Percentiles rank a stretch among this genome's conserved stretches.
Conservation (phyloP, 106 monocot genomes). For the Amphibolis antarctica region DNA sequence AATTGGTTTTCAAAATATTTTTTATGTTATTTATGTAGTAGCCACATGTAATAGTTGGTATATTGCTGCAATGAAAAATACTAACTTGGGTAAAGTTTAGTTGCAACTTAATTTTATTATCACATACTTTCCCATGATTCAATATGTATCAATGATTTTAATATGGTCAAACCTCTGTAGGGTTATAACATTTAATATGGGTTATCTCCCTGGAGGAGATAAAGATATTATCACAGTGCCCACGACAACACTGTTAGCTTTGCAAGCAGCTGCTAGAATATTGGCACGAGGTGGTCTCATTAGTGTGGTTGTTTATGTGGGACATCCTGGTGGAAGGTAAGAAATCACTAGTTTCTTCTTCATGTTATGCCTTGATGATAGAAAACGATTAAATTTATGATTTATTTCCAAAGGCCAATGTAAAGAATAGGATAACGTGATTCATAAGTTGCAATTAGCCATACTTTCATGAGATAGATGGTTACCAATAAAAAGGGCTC, state of each 20-base stretch:
- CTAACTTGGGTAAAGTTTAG: neutral
- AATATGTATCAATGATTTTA: neutral
- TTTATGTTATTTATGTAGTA: neutral
- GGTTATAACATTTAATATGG: conserved; percentile 89
- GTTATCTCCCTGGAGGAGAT: conserved; percentile 90
- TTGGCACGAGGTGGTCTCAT: conserved; percentile 57
- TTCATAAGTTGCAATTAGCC: too few relatives aligned
- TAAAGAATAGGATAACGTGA: too few relatives aligned
- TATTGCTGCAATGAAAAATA: neutral
- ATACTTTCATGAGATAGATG: too few relatives aligned
- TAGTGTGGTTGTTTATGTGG: conserved; percentile 78
- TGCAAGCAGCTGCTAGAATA: conserved; percentile 63
- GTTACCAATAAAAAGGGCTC: too few relatives aligned
- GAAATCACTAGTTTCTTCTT: neutral
- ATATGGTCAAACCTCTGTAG: conserved; percentile 11
- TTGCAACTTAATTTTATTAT: neutral
- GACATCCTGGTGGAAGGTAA: conserved; percentile 91
- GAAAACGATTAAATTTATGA: too few relatives aligned
- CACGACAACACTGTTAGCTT: conserved; percentile 50
- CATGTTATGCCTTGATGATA: neutral
- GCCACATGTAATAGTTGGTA: neutral
- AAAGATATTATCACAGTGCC: conserved; percentile 59
- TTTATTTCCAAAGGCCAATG: too few relatives aligned
- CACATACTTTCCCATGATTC: neutral
- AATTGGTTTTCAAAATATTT: neutral